Evolutionary conservation across 2,329 filamentous ascomycete genomes (phyloP).

Genomic region (Phaeosphaeriaceae sp.): DNA sequence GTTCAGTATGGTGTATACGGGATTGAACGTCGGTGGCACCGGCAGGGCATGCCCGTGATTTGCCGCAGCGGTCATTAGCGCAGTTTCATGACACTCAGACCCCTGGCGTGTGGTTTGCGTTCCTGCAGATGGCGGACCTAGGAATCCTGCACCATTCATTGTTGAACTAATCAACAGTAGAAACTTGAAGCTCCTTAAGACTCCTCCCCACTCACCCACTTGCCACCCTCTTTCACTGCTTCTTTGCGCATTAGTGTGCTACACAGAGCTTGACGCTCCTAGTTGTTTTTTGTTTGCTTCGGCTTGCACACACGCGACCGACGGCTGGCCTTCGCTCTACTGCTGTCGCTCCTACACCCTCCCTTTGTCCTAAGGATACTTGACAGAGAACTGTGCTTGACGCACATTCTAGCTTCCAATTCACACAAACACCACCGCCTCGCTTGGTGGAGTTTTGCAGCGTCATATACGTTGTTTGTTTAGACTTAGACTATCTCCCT

Average conservation of each 20-base stretch:
- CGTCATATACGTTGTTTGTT: conserved; percentile 15
- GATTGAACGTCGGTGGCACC: conserved; percentile 11
- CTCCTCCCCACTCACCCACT: conserved; percentile 17
- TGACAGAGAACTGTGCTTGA: conserved; percentile 36
- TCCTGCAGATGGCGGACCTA: conserved; percentile 23
- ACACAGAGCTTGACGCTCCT: conserved; percentile 29
- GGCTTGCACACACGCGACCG: conserved; percentile 18
- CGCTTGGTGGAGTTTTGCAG: conserved; percentile 16
- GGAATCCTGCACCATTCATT: conserved; percentile 23
- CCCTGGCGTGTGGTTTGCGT: conserved; percentile 25
- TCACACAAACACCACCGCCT: conserved; percentile 7
- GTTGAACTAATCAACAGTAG: neutral
- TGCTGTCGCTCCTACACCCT: conserved; percentile 27
- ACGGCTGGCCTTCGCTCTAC: conserved; percentile 43
- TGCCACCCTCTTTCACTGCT: conserved; percentile 6
- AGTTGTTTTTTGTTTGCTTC: conserved; percentile 23
- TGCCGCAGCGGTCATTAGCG: conserved; percentile 22
- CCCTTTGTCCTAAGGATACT: conserved; percentile 21
- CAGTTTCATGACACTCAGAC: conserved; percentile 21
- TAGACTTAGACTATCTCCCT: conserved; percentile 11
- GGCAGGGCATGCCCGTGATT: conserved; percentile 25
- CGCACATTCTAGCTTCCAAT: conserved; percentile 32
- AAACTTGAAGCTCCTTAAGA: conserved; percentile 12
- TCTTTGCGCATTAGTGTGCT: conserved; percentile 20
- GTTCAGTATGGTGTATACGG: too few species aligned